Evolutionary conservation across 192 early-diverging fungal species (phyloP), one percentile per base, ranked within the genome.

Genomic region (Ramicandelaber brevisporus): DNA sequence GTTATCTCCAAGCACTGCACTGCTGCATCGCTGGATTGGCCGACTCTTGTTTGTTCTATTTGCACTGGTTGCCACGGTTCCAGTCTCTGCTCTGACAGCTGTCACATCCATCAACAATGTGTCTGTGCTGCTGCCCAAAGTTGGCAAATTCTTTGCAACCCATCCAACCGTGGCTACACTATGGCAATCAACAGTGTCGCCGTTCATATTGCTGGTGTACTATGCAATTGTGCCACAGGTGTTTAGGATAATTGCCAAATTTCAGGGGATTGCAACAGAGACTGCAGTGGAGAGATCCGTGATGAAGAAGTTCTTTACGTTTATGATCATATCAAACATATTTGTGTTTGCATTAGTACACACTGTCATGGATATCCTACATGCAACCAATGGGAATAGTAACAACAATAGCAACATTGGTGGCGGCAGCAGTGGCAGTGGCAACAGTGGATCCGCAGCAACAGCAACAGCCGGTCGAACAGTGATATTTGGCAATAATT

Each of bases 291-390:
- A 79, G 31, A 50, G 70, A 19, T 60, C 68, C 24, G 65, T 73
- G 6, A 43, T 79, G 25, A 52, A 59, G 20, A 78, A 73, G 41
- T 63, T 75, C 23, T 78, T 68, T 38, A 44, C 70, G 13, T 78
- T 74, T 40, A 72, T 70, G 38, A 58, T 74, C 8, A 36, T 78
- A 15, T 73, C 71, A 39, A 75, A 69, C 40, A 39, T 78, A 14
- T 33, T 71, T 29, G 55, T 73, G 10, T 68, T 69, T 40, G 71
- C 70, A 6, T 29, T 72, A 3, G 38, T 48, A 17, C 41, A 46
- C 6, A 26, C 53, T 3, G 36, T 55, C 5, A 43, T 55, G 34
- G n/a, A n/a, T n/a, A n/a, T n/a, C n/a, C n/a, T n/a, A n/a, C n/a
- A n/a, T n/a, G n/a, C n/a, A n/a, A n/a, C n/a, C n/a, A n/a, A n/a